Conservation (phyloP, 208 protist genomes). For the Hexamita inflata region DNA sequence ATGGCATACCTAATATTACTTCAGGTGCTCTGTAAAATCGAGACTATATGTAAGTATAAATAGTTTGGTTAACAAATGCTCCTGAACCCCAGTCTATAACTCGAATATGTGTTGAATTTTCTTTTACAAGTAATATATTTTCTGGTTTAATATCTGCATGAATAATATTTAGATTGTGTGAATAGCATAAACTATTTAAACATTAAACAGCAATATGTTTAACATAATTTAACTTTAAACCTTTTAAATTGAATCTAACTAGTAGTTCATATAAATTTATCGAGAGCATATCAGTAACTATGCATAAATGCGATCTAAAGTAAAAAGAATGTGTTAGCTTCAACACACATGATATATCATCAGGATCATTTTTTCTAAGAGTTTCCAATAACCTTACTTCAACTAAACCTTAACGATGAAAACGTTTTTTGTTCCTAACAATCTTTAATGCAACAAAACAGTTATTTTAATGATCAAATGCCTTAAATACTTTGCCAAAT, state of each 20-base stretch:
- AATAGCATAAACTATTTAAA: slow-evolving; percentile 30
- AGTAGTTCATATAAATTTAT: slow-evolving; percentile 71
- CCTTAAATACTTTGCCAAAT: slow-evolving; percentile 70
- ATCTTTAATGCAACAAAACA: slow-evolving; percentile 39
- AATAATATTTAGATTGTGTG: slow-evolving; percentile 39
- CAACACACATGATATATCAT: slow-evolving; percentile 20
- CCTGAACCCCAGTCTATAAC: slow-evolving; percentile 91
- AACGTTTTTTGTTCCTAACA: slow-evolving; percentile 48
- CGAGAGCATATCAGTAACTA: slow-evolving; percentile 64
- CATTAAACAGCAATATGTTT: slow-evolving; percentile 43
- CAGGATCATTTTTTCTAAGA: slow-evolving; percentile 12
- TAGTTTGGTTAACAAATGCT: slow-evolving; percentile 63
- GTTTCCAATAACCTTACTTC: slow-evolving; percentile 41
- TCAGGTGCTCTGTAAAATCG: slow-evolving; percentile 75
- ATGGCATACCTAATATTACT: slow-evolving; percentile 75
- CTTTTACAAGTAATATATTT: slow-evolving; percentile 60
- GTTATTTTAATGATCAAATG: slow-evolving; percentile 32
- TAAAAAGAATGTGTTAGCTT: slow-evolving; percentile 34
- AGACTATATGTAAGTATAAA: slow-evolving; percentile 74
- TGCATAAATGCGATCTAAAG: slow-evolving; percentile 46
- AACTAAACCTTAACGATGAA: slow-evolving; percentile 39
- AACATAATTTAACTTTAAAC: slow-evolving; percentile 51
- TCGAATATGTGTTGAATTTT: slow-evolving; percentile 71
- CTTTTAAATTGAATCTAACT: slow-evolving; percentile 57
- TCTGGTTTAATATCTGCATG: slow-evolving; percentile 59